These are phyloP conservation scores for Fusarium sp. DNA, from an alignment of 2,329 filamentous ascomycete species.

Conservation along the genomic window DNA sequence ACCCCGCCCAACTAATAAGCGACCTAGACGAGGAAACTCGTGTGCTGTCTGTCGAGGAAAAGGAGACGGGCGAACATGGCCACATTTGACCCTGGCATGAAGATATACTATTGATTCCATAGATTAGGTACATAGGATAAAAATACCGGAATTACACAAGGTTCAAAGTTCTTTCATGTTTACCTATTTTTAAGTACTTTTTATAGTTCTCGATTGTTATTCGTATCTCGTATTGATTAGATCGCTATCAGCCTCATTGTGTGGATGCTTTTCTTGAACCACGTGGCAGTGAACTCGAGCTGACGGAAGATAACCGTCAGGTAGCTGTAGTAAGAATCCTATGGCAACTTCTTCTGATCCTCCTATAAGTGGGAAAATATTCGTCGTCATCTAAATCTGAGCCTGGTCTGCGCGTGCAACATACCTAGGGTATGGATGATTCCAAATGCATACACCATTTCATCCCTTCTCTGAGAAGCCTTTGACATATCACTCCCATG, in stretches of 20 bases:
- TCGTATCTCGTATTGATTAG: neutral
- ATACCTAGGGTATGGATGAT: neutral
- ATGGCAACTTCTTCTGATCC: neutral
- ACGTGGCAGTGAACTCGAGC: neutral
- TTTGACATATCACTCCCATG: neutral
- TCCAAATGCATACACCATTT: neutral
- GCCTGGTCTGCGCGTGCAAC: neutral
- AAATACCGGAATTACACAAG: neutral
- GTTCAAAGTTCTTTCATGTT: neutral
- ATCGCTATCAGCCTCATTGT: neutral
- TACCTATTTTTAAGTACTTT: neutral
- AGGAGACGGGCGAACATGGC: neutral
- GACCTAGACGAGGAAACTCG: neutral
- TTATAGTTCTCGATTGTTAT: neutral
- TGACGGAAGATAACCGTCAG: neutral
- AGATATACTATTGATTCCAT: neutral
- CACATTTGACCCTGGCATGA: neutral
- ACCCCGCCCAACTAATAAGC: slow-evolving; percentile 1
- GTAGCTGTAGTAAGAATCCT: neutral
- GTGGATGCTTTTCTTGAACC: neutral
- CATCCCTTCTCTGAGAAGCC: neutral
- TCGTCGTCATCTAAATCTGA: neutral
- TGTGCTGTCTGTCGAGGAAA: neutral
- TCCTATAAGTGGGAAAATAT: neutral
- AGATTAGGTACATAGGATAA: neutral